Base-by-base conservation (phyloP, 192 early-diverging fungal genomes). In the Mortierella hygrophila region DNA sequence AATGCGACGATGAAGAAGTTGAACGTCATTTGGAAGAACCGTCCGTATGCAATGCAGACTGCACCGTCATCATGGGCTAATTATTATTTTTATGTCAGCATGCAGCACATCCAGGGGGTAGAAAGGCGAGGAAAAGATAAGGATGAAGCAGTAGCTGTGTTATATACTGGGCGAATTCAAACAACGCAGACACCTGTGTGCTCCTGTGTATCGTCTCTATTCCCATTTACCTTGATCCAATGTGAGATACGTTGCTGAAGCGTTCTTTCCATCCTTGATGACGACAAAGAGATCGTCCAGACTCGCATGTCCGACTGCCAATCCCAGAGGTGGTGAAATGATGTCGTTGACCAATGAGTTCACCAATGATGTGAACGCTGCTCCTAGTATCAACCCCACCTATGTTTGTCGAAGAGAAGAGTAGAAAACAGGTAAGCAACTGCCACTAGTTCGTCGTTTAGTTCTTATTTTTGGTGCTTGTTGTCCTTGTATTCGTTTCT, bases 281-380 rank as follows among this genome's bases (percentile, higher is more conserved):
- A 85, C 74, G 18, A 79, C 42, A 76, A 85, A 85, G 47, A 85
- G 70, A 49, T 85, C 60, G 7, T 85, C 78, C n/a, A 85, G 77
- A 72, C 77, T 79, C 3, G 82, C 82, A 15, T 79, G 73, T 29
- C 82, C 82, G 13, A 85, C 32, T 0, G 77, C 78, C 16, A 85
- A 60, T 20, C 82, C 82, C n/a, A 85, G 42, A 13, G 82, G 82
- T 6, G 82, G 82, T 37, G 77, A 79, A 47, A 85, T 74, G 20
- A 85, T 79, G 37, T 85, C 82, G 40, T 85, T 73, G 52, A 85
- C 77, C 13, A 85, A 42, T 70, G 82, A 85, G 20, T 76, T 76
- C 4, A 85, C 82, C 40, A 85, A 46, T 0, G 77, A 20, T 1
- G 82, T 76, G 52, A 85, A 85, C 0, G 82, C 69, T 21, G 77